Evolutionary conservation across 2,329 filamentous ascomycete genomes (phyloP), one percentile per base, ranked within the genome.

Genomic region (Arthrobotrys sphaeroides): DNA sequence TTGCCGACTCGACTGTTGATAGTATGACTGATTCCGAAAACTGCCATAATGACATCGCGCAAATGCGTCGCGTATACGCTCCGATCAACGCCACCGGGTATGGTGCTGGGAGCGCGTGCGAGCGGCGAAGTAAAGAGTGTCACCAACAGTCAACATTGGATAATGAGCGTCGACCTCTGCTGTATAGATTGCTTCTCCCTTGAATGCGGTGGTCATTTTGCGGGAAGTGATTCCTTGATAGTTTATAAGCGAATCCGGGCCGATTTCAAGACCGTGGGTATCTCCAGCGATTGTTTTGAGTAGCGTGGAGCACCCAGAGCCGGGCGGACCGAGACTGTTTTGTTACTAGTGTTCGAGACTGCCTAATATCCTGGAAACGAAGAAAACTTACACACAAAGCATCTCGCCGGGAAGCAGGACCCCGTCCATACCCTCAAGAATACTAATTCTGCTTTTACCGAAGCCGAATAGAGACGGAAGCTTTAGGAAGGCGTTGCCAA

Each of bases 111-210:
- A 57, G 90, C 87, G 67, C 90, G 86, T 4, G 91, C 90, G 85
- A 2, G 91, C 91, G 16, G 91, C 91, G 77, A 94, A 94, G 65
- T 88, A 90, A 45, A 95, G 85, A 0, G 92, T 95, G 79, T 94
- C 90, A 55, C 91, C 91, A 45, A 94, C 92, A 0, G 88, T 90
- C 79, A 95, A 83, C 83, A 90, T 87, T 9, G 91, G 91, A 80
- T 94, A 94, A 82, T 94, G 91, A 3, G 91, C 89, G 80, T 95
- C 92, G 38, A 92, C 89, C 82, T 95, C 92, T 73, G 91, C 91
- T 0, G 91, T 94, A 83, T 95, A 95, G 81, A 95, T 94, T 77
- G 91, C 91, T 83, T 96, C 92, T 78, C 92, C 92, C 26, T 91
- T 89, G 83, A 94, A 93, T 77, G 87, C 85, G 9, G 87, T 88